Base-by-base conservation (phyloP, 2,329 filamentous ascomycete genomes). In the Diaporthe citriasiana region DNA sequence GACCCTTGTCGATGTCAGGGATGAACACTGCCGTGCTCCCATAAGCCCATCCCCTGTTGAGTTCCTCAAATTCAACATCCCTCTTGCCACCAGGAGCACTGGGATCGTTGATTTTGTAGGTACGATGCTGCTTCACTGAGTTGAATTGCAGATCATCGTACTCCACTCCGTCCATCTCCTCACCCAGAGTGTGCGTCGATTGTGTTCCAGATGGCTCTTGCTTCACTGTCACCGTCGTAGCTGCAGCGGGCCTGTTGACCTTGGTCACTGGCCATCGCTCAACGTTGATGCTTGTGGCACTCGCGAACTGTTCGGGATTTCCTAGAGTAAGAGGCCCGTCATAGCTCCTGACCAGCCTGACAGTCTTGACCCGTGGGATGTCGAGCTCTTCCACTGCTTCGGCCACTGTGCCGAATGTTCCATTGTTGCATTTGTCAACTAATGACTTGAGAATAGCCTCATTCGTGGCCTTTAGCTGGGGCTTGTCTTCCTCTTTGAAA, bases 1-100 rank as follows among this genome's bases (percentile, higher is more conserved):
- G 91, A 77, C 95, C 95, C 81, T 93, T 89, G 79, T 99, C 96
- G 0, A 93, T 93, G 78, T 95, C 92, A 77, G 91, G 94, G 77
- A 99, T 98, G 77, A 93, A 92, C 1, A 99, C 96, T 3, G 94
- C 95, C 0, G 96, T 98, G 73, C 95, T 90, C 59, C 97, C 97
- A 81, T 99, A 99, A 79, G 95, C 92, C 79, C 96, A 99, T 0
- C 97, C 97, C 81, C 95, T 97, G n/a, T 94, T 94, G 50, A 99
- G 87, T 22, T 94, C 90, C 19, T 97, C 95, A 73, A 91, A 91
- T 38, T 93, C 91, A 35, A 99, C 92, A 70, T 98, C 94, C 71
- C 88, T 89, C 83, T 96, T 97, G 17, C 94, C 93, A 22, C 94
- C 95, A 0, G 93, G 91, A 0, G 91, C 92, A 51, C 89, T 86